A percentile compares a stretch with the other conserved stretches of the same genome.
phyloP scores from a whole-genome alignment of 148 eudicot genomes.

The Vaccinium darrowii region DNA sequence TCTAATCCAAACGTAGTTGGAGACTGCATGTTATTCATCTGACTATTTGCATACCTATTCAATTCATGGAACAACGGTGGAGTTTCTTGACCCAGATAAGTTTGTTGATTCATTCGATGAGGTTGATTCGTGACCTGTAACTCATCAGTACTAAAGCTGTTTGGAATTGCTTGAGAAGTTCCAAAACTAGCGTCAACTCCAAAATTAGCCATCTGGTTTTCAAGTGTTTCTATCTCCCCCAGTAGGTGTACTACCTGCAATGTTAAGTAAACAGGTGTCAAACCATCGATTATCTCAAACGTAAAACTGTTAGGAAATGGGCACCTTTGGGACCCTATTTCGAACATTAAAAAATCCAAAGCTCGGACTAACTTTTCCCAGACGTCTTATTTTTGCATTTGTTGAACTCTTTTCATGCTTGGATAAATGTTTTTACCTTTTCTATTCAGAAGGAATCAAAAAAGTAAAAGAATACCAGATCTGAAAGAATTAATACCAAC shows the following conservation, averaged over 20 bases:
- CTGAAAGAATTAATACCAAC: neutral
- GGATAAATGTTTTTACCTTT: neutral
- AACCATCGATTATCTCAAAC: neutral
- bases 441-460: neutral
- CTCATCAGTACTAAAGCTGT: neutral
- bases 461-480: neutral
- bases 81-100: neutral
- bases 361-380: neutral
- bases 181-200: constrained; percentile 21
- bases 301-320: neutral
- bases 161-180: neutral
- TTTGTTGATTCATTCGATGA: neutral
- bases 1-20: neutral
- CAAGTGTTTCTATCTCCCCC: constrained; percentile 62
- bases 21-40: neutral
- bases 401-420: neutral
- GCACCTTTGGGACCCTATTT: neutral
- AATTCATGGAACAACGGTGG: neutral
- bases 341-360: neutral
- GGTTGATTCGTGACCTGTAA: neutral
- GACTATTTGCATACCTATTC: neutral
- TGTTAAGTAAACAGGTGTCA: neutral
- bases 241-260: constrained; percentile 62
- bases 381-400: neutral
- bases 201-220: constrained; percentile 41